These are phyloP conservation scores for Collybia sordida DNA, from an alignment of 768 basidiomycete species.

Conservation along the genomic window DNA sequence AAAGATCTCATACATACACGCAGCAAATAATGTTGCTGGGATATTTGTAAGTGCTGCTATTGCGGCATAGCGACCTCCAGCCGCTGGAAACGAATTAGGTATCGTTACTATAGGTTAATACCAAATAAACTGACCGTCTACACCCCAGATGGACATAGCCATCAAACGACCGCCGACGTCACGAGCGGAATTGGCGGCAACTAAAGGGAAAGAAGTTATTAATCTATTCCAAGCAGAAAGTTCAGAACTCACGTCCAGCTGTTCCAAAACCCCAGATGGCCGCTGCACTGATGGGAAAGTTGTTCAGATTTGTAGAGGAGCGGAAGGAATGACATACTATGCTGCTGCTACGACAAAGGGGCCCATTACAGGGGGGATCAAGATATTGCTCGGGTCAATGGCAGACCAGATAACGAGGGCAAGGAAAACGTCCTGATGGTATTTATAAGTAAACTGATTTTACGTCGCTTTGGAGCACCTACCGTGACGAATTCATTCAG, in stretches of 20 bases:
- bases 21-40: constrained; percentile 58
- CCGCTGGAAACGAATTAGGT: constrained; percentile 28
- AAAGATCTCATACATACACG: constrained; percentile 54
- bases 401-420: constrained; percentile 51
- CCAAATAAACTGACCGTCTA: constrained; percentile 25
- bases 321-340: constrained; percentile 43
- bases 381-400: constrained; percentile 58
- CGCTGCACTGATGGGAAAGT: constrained; percentile 37
- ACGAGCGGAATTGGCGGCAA: constrained; percentile 67
- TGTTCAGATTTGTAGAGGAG: background rate
- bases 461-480: constrained; percentile 14
- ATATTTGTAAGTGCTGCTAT: constrained; percentile 67
- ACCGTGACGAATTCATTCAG: constrained; percentile 60
- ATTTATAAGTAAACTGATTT: no score
- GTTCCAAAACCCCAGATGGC: constrained; percentile 63
- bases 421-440: constrained; percentile 42
- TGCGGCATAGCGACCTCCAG: constrained; percentile 57
- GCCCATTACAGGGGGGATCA: constrained; percentile 50
- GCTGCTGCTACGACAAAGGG: constrained; percentile 56
- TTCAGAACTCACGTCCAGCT: constrained; percentile 38
- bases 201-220: constrained; percentile 22
- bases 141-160: constrained; percentile 62
- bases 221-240: background rate
- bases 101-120: background rate
- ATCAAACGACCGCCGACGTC: constrained; percentile 67